Base-by-base conservation (phyloP, 2,329 filamentous ascomycete genomes). In the Trichoderma brevicompactum region DNA sequence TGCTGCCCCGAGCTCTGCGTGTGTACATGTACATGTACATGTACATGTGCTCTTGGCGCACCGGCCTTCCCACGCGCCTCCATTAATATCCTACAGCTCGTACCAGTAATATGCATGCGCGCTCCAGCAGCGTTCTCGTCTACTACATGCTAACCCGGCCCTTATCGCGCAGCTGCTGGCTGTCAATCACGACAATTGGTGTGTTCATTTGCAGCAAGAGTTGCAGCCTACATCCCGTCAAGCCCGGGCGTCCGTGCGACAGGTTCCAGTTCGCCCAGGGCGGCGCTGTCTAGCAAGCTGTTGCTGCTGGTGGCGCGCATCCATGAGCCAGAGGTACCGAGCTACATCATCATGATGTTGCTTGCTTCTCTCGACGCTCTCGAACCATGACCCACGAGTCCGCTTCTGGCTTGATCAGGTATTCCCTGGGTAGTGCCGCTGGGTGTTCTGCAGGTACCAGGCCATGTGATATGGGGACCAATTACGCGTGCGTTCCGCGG, bases 401-500 rank as follows among this genome's bases (percentile, higher is more conserved):
- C 48, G 59, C 59, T 62, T 62, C 59, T 15, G 36, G 46, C 38
- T 62, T 48, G 53, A 41, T 56, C 53, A 38, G 28, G 10, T 28
- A 32, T 15, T 44, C 28, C 23, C 32, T 36, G 49, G n/a, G 10
- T 38, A 55, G 38, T 43, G 38, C 46, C 53, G 8, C 17, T 28
- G 54, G 34, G 54, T 65, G 63, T 58, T 36, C 63, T 65, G 63
- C 63, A 65, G 63, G 63, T 65, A 65, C 63, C 55, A 13, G 15
- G 63, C 36, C 54, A 58, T 58, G 7, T 19, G 63, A 40, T 36
- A 50, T 53, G 55, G 54, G 48, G 40, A 7, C 43, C 34, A 49
- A 60, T 59, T 60, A 59, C 63, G 55, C 55, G 44, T 65, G 54
- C 55, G 49, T 65, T 48, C 55, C 63, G 63, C 63, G 63, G 63